These are phyloP conservation scores for Crepidotus sp. DNA, from an alignment of 1,284 basidiomycete genomes.

Conservation along the genomic window DNA sequence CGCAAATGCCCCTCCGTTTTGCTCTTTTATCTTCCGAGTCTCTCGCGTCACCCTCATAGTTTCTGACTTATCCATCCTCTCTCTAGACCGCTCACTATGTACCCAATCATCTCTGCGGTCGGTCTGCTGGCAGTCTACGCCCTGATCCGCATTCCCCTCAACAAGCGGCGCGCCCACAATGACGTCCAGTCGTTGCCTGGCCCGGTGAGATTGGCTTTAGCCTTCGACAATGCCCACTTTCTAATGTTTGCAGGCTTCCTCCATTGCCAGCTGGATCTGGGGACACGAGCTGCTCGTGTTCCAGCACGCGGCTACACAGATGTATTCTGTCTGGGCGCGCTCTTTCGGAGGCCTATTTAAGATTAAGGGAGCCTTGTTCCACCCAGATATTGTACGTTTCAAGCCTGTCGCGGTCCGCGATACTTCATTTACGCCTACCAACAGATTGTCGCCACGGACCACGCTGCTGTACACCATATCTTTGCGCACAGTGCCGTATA, in stretches of 20 bases:
- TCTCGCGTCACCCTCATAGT: neutral
- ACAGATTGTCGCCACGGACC: constrained; percentile 30
- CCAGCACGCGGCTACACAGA: constrained; percentile 27
- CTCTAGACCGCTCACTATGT: neutral
- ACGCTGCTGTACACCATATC: constrained; percentile 30
- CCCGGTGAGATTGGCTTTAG: constrained; percentile 17
- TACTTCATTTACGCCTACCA: neutral
- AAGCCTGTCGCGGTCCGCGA: neutral
- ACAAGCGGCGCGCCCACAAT: neutral
- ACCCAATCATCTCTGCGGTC: neutral
- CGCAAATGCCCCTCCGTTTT: neutral
- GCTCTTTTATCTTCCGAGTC: neutral
- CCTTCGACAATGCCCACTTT: neutral
- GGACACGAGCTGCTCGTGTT: constrained; percentile 32
- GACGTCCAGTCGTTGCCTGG: constrained; percentile 19
- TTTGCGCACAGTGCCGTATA: constrained; percentile 29
- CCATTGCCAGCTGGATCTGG: constrained; percentile 25
- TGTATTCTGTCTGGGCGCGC: constrained; percentile 29
- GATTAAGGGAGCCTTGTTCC: constrained; percentile 32
- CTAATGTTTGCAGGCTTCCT: constrained; percentile 15
- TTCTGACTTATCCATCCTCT: neutral
- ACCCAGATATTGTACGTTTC: constrained; percentile 28
- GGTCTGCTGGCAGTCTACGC: constrained; percentile 5
- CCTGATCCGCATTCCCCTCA: constrained; percentile 1
- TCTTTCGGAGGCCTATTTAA: constrained; percentile 29